A percentile compares a stretch with the other conserved stretches of the same genome.
Evolutionary conservation across 768 basidiomycete genomes (phyloP).

Genomic region (Hypsizygus marmoreus): DNA sequence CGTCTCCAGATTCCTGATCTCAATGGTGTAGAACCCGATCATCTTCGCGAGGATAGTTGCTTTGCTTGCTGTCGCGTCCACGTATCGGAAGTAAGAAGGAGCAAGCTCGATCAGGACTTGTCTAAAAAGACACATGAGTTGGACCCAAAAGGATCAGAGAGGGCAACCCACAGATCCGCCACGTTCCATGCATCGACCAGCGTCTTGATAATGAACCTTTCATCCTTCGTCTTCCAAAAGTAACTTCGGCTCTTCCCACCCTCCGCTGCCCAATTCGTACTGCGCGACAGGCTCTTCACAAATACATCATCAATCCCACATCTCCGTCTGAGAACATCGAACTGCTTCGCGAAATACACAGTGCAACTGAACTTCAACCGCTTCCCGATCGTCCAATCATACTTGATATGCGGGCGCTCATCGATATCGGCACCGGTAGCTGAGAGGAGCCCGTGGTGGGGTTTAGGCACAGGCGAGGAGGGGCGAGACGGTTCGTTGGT

Average conservation of each 20-base stretch:
- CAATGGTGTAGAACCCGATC: constrained; percentile 80
- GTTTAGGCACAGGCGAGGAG: constrained; percentile 35
- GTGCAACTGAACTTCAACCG: constrained; percentile 78
- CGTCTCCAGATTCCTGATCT: constrained; percentile 72
- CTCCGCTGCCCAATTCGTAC: constrained; percentile 70
- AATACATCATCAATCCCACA: constrained; percentile 69
- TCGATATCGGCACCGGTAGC: constrained; percentile 51
- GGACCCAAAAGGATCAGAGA: constrained; percentile 2
- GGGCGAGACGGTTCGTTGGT: constrained; percentile 32
- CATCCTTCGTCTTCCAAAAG: constrained; percentile 82
- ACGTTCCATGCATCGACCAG: constrained; percentile 87
- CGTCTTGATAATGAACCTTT: constrained; percentile 82
- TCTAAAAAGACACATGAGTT: constrained; percentile 33
- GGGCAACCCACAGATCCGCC: constrained; percentile 66
- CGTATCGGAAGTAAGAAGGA: constrained; percentile 79
- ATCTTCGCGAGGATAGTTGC: constrained; percentile 77
- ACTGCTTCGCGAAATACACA: constrained; percentile 81
- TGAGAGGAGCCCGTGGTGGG: constrained; percentile 52
- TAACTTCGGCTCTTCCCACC: constrained; percentile 81
- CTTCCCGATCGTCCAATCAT: constrained; percentile 78
- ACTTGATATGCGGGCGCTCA: constrained; percentile 80
- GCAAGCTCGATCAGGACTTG: constrained; percentile 78
- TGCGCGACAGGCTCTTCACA: constrained; percentile 58
- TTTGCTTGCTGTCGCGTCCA: constrained; percentile 66
- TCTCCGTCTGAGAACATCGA: constrained; percentile 62